Base-by-base conservation (phyloP, 768 basidiomycete species). In the Candolleomyces aberdarensis region DNA sequence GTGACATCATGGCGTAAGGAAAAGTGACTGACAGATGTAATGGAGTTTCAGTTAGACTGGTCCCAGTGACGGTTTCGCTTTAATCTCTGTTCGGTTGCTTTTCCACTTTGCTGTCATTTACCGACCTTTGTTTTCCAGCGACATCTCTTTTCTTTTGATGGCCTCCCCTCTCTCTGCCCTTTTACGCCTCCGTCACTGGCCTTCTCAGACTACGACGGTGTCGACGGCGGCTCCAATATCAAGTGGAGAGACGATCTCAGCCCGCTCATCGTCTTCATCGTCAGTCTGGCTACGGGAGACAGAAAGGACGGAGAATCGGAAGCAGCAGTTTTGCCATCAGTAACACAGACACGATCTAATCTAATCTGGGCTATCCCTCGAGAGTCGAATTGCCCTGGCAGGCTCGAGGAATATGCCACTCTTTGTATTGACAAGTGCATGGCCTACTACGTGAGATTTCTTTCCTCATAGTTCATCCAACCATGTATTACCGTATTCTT, bases 211-310 rank as follows among this genome's bases (percentile, higher is more conserved):
- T 98, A 90, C 84, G 94, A 97, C 68, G 82, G 77, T 62, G 78
- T 87, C 56, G 85, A 80, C 59, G 97, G 96, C 31, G 97, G 97
- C 22, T 97, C 96, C 80, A 94, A 96, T 82, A 96, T 99, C 72
- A 99, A 99, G 74, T 99, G 97, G 97, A 84, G 86, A 67, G 96
- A 99, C 74, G 97, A 99, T 75, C 94, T 92, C 41, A 96, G 92
- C 70, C 90, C 96, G 44, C 78, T 96, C 67, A 90, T 97, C 66
- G 97, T 99, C 58, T 99, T 99, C 72, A 84, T 85, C 64, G 97
- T n/a, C n/a, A n/a, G n/a, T n/a, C n/a, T n/a, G n/a, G n/a, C n/a
- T n/a, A n/a, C n/a, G n/a, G n/a, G n/a, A n/a, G n/a, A n/a, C n/a
- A n/a, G n/a, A n/a, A n/a, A n/a, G n/a, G n/a, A n/a, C n/a, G n/a